These are phyloP conservation scores for Chrysophaeum taylorii DNA, from an alignment of 352 stramenopile genomes.

Conservation along the genomic window DNA sequence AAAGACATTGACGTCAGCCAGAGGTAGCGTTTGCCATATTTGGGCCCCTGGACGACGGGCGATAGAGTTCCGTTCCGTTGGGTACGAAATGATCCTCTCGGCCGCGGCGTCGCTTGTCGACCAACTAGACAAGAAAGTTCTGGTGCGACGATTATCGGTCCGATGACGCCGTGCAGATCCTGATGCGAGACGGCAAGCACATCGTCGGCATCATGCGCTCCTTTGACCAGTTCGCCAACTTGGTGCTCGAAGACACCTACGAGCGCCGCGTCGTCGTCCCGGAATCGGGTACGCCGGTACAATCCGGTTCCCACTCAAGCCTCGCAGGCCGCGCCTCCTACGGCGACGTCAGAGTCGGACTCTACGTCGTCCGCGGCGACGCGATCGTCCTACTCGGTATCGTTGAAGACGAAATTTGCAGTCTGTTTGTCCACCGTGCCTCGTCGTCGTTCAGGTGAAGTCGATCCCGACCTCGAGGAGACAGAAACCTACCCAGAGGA, in stretches of 20 bases:
- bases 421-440: too few relatives aligned
- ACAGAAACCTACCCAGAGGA: too few relatives aligned
- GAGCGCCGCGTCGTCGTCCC: constrained; percentile 65
- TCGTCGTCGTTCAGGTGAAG: too few relatives aligned
- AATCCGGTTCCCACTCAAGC: too few relatives aligned
- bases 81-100: constrained; percentile 53
- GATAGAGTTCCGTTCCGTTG: too few relatives aligned
- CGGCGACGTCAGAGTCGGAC: constrained; percentile 81
- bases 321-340: constrained; percentile 51
- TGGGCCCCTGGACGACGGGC: too few relatives aligned
- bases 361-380: constrained; percentile 88
- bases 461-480: too few relatives aligned
- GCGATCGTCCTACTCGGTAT: constrained; percentile 59
- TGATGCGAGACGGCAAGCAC: constrained; percentile 86
- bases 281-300: too few relatives aligned
- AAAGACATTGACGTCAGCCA: too few relatives aligned
- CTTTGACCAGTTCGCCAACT: constrained; percentile 81
- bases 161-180: constrained; percentile 43
- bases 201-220: constrained; percentile 68
- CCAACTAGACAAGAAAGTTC: constrained; percentile 52
- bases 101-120: constrained; percentile 59
- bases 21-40: too few relatives aligned
- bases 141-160: constrained; percentile 17
- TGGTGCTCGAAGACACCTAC: constrained; percentile 85
- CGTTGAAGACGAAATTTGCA: too few relatives aligned